phyloP scores from a whole-genome alignment of 768 basidiomycete genomes.

The Russula earlei region DNA sequence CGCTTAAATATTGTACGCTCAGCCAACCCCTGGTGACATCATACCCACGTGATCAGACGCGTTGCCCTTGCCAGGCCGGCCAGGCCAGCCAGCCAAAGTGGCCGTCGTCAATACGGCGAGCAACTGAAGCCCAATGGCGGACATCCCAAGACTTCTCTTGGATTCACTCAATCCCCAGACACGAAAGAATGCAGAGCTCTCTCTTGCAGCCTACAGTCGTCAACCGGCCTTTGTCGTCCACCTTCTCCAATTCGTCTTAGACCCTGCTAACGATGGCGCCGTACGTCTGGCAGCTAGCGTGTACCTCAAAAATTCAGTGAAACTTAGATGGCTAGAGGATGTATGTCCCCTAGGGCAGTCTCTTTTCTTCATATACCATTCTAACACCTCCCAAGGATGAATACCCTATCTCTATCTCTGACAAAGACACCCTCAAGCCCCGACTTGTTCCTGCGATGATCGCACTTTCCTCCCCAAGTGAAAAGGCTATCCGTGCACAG shows the following conservation, averaged over 20 bases:
- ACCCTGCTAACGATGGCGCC: constrained; percentile 51
- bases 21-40: no score
- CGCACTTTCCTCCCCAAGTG: constrained; percentile 58
- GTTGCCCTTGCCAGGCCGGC: no score
- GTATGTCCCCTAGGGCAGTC: constrained; percentile 32
- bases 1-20: no score
- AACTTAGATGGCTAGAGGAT: constrained; percentile 74
- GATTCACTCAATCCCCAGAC: constrained; percentile 61
- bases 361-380: constrained; percentile 2
- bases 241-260: constrained; percentile 70
- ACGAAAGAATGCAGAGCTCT: constrained; percentile 75
- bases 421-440: constrained; percentile 63
- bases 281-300: constrained; percentile 79
- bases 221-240: constrained; percentile 74
- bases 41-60: no score
- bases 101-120: no score
- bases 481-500: constrained; percentile 70
- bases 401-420: constrained; percentile 55
- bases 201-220: constrained; percentile 51
- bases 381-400: constrained; percentile 43
- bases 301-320: constrained; percentile 88
- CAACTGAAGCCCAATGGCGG: constrained; percentile 39
- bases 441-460: constrained; percentile 92
- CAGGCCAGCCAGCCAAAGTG: no score
- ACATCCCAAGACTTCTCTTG: constrained; percentile 59